Evolutionary conservation across 2,329 filamentous ascomycete species (phyloP).

Genomic region (Colletotrichum eremochloae): DNA sequence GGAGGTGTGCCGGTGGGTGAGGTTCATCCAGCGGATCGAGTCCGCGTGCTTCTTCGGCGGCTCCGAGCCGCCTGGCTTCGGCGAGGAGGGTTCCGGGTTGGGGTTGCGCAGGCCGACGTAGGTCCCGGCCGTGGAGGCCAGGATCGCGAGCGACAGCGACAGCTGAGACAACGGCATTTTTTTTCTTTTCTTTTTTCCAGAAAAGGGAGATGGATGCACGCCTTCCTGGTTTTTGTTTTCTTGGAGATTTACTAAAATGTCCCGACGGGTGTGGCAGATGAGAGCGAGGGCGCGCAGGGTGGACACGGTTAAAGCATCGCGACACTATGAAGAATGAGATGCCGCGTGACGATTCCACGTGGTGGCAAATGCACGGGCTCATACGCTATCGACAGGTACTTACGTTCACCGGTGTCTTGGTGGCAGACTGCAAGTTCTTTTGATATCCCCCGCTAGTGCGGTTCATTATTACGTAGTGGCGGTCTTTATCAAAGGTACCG

Average conservation of each 20-base stretch:
- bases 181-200: no score
- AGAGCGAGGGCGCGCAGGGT: not conserved
- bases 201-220: not conserved
- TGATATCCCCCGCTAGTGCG: not conserved
- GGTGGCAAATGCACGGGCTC: slow-evolving; percentile 17
- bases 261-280: not conserved
- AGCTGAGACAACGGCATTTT: slow-evolving; percentile 1
- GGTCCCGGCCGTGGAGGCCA: slow-evolving; percentile 48
- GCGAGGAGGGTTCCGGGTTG: slow-evolving; percentile 45
- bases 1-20: slow-evolving; percentile 46
- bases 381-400: not conserved
- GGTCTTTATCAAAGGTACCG: no score
- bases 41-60: slow-evolving; percentile 8
- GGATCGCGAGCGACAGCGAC: slow-evolving; percentile 35
- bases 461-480: not conserved
- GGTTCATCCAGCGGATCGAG: slow-evolving; percentile 44
- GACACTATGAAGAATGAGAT: not conserved
- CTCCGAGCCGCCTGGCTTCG: slow-evolving; percentile 40
- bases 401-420: accelerated
- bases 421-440: not conserved
- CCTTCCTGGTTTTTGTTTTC: not conserved
- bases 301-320: not conserved
- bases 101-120: slow-evolving; percentile 51
- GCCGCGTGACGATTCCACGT: not conserved
- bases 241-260: not conserved